Evolutionary conservation across 768 basidiomycete genomes (phyloP), one percentile per base, ranked within the genome.

Genomic region (Suillus spraguei): DNA sequence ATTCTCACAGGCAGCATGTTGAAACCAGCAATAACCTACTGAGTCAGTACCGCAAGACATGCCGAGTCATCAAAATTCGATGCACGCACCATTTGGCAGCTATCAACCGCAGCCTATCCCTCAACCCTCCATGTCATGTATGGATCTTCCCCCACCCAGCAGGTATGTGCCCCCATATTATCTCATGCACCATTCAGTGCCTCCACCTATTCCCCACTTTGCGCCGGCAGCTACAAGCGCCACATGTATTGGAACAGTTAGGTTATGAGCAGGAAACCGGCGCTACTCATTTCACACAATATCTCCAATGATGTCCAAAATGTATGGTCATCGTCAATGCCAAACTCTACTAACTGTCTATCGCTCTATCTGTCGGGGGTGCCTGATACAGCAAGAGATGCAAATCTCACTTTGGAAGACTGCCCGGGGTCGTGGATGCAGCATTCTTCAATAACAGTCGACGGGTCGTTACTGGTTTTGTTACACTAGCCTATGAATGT

Each of bases 381-480:
- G 4, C 9, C 42, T 10, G 42, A 44, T n/a, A 44, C 42, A 44
- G 20, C 42, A 44, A 44, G 20, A 44, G 9, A n/a, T 44, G 20
- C 20, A 44, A n/a, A 44, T n/a, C 20, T 44, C 20, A n/a, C 20
- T 22, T 46, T 46, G 44, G 11, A n/a, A 46, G n/a, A n/a, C 10
- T 2, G 22, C n/a, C 22, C 22, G 22, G 11, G 22, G 4, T 14
- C 22, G 11, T 44, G 4, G 44, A 44, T n/a, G 44, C 4, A 24
- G 47, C 24, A 7, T 97, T 95, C 77, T 92, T 92, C 1, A 76
- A 82, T 20, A 91, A 95, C 68, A 94, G 95, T 6, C 82, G 87
- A 8, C 83, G 90, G 68, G 89, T 97, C 68, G 92, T 95, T 16
- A 95, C 92, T 5, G 95, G 95, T 32, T 94, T 0, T 93, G 94